Base-by-base conservation (phyloP, 768 basidiomycete genomes). In the Antrodiella citrinella region DNA sequence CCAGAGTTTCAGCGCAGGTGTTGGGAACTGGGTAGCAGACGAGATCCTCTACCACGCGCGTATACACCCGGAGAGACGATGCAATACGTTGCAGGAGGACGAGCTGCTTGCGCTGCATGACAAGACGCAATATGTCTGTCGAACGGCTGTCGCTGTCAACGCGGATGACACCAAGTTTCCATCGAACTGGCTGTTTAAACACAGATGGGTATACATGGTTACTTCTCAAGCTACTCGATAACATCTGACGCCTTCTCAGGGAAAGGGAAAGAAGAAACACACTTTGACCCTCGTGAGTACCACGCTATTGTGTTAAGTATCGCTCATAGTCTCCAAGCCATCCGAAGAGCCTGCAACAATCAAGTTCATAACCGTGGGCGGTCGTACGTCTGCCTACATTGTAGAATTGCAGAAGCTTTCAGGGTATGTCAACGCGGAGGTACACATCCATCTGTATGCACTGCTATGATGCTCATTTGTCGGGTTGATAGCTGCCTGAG, bases 11-110 rank as follows among this genome's bases (percentile, higher is more conserved):
- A 84, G 78, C 54, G 86, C 86, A 10, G 88, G 88, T 1, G 77
- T 91, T 9, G 84, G 88, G 3, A 91, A 90, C 61, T 90, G 86
- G 82, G 78, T 90, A 18, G 86, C 87, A 57, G 82, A 86, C 60
- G 83, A 87, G 65, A 78, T 89, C 43, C 62, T 90, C 35, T 89
- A 87, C 62, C 82, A 89, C 59, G 72, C 87, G 4, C 68, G 76
- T 46, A 71, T 89, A 21, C 86, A 90, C 56, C 88, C 88, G 0
- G 82, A 86, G 57, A 76, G 81, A 55, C 73, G 79, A 9, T 80
- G 77, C 49, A 79, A 79, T 54, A 68, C 73, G 3, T 67, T 90
- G 18, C 68, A 71, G 4, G 65, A 71, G 18, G 67, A 65, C 13
- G 76, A 86, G 57, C 58, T 82, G 15, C 55, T 63, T 21, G 65